Conservation (phyloP, 208 protist species). For the Wallacemonas sp. region DNA sequence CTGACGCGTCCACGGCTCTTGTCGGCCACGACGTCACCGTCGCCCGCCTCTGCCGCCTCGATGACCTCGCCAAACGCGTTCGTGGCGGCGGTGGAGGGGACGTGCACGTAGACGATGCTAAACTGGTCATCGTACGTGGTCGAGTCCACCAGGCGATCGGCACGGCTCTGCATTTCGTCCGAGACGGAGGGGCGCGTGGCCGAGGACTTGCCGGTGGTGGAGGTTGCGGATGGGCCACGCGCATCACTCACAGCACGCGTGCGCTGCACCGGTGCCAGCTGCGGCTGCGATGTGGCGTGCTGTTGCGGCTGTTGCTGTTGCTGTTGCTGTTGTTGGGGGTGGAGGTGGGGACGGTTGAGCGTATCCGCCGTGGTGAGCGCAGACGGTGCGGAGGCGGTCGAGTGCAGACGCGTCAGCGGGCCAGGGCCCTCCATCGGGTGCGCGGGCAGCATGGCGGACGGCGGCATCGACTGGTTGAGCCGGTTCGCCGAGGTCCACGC, state of each 20-base stretch:
- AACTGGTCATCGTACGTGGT: constrained; percentile 10
- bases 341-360: neutral
- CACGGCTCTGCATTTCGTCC: neutral
- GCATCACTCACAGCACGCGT: neutral
- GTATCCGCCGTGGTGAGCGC: neutral
- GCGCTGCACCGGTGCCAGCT: neutral
- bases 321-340: neutral
- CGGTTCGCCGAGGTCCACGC: neutral
- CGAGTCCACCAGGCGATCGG: constrained; percentile 5
- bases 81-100: neutral
- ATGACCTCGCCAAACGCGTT: constrained; percentile 9
- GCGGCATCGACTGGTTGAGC: neutral
- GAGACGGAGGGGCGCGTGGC: neutral
- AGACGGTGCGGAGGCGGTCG: constrained; percentile 5
- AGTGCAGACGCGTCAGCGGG: neutral
- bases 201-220: neutral
- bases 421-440: neutral
- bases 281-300: neutral
- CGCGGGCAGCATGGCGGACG: neutral
- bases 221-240: neutral
- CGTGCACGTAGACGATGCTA: constrained; percentile 16
- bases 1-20: neutral
- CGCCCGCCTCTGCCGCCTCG: neutral
- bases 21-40: neutral
- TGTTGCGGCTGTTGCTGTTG: neutral